Conservation (phyloP, 2,329 filamentous ascomycete genomes). For the Clonostachys chloroleuca region DNA sequence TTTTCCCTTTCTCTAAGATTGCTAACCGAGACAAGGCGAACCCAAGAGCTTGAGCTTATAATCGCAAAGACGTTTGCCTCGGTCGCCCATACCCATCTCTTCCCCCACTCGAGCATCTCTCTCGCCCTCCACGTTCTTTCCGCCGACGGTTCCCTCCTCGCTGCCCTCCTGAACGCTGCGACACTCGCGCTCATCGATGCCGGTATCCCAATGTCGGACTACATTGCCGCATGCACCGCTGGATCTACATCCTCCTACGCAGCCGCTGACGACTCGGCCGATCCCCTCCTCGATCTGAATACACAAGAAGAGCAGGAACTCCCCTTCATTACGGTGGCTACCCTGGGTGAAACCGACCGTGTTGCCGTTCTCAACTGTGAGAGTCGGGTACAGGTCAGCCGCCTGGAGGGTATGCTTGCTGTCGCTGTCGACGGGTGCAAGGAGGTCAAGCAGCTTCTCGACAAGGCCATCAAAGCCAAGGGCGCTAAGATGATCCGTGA, state of each 20-base stretch:
- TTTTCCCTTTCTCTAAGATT: not conserved
- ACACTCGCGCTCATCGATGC: constrained; percentile 92
- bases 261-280: constrained; percentile 62
- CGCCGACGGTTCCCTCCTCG: constrained; percentile 85
- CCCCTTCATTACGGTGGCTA: constrained; percentile 83
- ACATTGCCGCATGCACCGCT: constrained; percentile 83
- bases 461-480: constrained; percentile 71
- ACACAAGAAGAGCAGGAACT: constrained; percentile 80
- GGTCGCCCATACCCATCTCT: constrained; percentile 80
- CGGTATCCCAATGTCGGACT: constrained; percentile 91
- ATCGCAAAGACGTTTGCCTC: constrained; percentile 73
- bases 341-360: constrained; percentile 67
- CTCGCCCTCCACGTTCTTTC: constrained; percentile 84
- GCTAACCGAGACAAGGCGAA: constrained; percentile 51
- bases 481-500: constrained; percentile 60
- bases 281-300: constrained; percentile 79
- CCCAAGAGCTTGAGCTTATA: constrained; percentile 75
- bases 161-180: constrained; percentile 84
- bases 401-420: constrained; percentile 88
- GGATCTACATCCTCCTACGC: constrained; percentile 70
- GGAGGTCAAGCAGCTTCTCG: constrained; percentile 76
- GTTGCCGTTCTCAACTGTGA: constrained; percentile 82
- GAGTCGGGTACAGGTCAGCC: constrained; percentile 75
- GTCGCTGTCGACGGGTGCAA: constrained; percentile 90
- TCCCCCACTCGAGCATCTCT: constrained; percentile 80